Evolutionary conservation across 805 yeast species (phyloP).

Genomic region (Hanseniaspora occidentalis): DNA sequence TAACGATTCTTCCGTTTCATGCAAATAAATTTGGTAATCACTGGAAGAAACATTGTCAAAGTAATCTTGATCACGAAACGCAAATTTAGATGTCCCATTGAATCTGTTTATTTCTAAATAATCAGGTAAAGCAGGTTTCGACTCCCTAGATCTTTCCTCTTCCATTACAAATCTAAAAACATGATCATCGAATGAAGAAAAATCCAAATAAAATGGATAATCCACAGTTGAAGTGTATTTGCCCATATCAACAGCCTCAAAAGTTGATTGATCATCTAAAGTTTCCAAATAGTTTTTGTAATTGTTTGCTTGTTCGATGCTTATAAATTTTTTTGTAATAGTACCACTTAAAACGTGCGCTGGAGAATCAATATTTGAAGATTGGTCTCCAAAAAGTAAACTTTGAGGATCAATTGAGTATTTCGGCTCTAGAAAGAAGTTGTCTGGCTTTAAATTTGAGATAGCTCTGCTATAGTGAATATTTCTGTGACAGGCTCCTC

Average conservation of each 20-base stretch:
- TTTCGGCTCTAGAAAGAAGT: slow-evolving; percentile 20
- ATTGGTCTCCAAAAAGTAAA: neutral
- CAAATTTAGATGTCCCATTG: slow-evolving; percentile 48
- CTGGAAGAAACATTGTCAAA: slow-evolving; percentile 2
- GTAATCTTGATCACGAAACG: slow-evolving; percentile 27
- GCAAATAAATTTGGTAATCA: slow-evolving; percentile 13
- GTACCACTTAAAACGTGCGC: slow-evolving; percentile 27
- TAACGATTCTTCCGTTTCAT: slow-evolving; percentile 5
- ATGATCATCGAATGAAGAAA: slow-evolving; percentile 39
- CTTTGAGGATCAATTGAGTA: slow-evolving; percentile 14
- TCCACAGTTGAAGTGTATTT: slow-evolving; percentile 26
- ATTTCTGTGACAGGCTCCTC: slow-evolving; percentile 79
- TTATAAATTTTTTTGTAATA: slow-evolving; percentile 32
- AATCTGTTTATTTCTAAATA: slow-evolving; percentile 38
- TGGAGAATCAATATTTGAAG: no score
- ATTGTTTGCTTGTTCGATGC: neutral
- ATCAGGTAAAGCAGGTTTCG: slow-evolving; percentile 12
- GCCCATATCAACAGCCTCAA: slow-evolving; percentile 5
- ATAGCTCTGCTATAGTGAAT: slow-evolving; percentile 28
- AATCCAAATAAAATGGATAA: slow-evolving; percentile 45
- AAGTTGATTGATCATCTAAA: no score
- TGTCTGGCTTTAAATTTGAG: slow-evolving; percentile 31
- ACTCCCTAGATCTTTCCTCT: slow-evolving; percentile 35
- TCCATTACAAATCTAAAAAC: slow-evolving; percentile 48
- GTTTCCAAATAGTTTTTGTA: neutral